phyloP scores from a whole-genome alignment of 805 yeast genomes.

The Yarrowia sp. region DNA sequence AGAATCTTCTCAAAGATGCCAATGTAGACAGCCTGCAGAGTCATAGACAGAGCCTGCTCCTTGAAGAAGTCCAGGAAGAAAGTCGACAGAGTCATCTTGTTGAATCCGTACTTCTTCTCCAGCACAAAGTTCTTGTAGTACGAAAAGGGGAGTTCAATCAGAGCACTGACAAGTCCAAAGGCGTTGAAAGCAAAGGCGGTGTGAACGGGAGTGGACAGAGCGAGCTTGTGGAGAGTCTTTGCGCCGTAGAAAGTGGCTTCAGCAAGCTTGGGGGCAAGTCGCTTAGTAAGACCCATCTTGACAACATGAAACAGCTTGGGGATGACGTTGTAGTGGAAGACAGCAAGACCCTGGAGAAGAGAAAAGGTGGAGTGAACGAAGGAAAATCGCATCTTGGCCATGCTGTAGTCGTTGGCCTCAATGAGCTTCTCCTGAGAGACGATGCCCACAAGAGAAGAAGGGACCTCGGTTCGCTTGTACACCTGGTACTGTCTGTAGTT shows the following conservation, averaged over 20 bases:
- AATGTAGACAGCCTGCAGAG: conserved; percentile 68
- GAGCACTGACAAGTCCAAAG: conserved; percentile 49
- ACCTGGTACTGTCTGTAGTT: conserved; percentile 74
- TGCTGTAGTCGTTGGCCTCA: conserved; percentile 73
- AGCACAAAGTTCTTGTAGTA: conserved; percentile 80
- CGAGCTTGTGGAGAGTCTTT: conserved; percentile 38
- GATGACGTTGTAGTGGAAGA: conserved; percentile 59
- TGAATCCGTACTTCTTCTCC: conserved; percentile 92
- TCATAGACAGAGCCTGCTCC: conserved; percentile 50
- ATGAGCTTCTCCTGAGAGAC: conserved; percentile 70
- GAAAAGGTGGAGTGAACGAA: conserved; percentile 53
- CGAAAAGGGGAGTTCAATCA: conserved; percentile 63
- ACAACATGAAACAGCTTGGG: conserved; percentile 62
- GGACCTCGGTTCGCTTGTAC: conserved; percentile 56
- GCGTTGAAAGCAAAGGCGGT: conserved; percentile 63
- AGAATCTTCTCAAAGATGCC: conserved; percentile 78
- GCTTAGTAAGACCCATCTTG: conserved; percentile 38
- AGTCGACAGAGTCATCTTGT: conserved; percentile 69
- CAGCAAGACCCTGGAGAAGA: conserved; percentile 54
- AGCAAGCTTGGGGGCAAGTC: conserved; percentile 34
- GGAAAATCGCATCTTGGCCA: conserved; percentile 72
- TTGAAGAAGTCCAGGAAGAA: conserved; percentile 77
- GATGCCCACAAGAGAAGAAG: conserved; percentile 64
- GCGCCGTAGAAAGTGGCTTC: conserved; percentile 68
- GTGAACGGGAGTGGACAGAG: conserved; percentile 46